Conservation (phyloP, 352 stramenopile genomes). For the Phytophthora foliorum region DNA sequence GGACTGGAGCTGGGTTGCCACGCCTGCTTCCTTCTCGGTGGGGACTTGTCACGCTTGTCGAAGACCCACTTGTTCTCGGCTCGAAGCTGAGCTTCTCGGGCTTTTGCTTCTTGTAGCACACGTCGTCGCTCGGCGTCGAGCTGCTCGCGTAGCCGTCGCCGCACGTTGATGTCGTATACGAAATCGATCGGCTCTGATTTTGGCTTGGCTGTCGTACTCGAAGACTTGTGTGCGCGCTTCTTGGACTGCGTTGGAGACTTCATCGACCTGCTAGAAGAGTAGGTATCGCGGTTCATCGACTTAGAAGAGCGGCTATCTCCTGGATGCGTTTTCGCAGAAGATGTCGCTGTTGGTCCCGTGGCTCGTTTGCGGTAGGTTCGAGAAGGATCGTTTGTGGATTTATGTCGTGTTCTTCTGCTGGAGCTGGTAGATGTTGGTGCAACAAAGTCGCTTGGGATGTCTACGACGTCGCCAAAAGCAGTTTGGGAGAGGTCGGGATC, state of each 20-base stretch:
- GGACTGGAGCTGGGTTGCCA: slow-evolving; percentile 17
- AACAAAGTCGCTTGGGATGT: slow-evolving; percentile 60
- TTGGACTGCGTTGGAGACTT: slow-evolving; percentile 11
- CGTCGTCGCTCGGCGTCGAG: slow-evolving; percentile 61
- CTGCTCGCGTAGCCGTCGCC: slow-evolving; percentile 62
- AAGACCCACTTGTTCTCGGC: slow-evolving; percentile 60
- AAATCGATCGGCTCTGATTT: slow-evolving; percentile 58
- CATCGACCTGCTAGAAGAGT: not conserved
- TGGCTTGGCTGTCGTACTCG: not conserved
- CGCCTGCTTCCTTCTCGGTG: slow-evolving; percentile 16
- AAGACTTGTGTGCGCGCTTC: slow-evolving; percentile 3
- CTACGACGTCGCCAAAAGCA: slow-evolving; percentile 42
- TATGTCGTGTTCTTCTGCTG: slow-evolving; percentile 21
- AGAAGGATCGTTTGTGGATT: slow-evolving; percentile 9
- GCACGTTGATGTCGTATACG: slow-evolving; percentile 73
- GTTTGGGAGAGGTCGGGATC: slow-evolving; percentile 42
- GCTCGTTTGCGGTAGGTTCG: slow-evolving; percentile 47
- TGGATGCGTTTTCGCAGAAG: slow-evolving; percentile 14
- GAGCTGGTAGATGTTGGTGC: slow-evolving; percentile 20
- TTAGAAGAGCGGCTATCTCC: not conserved
- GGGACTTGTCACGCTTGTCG: slow-evolving; percentile 23
- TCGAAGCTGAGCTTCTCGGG: slow-evolving; percentile 53
- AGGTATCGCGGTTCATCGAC: not conserved
- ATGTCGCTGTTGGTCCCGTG: slow-evolving; percentile 24
- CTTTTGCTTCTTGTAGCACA: slow-evolving; percentile 35